phyloP scores from a whole-genome alignment of 352 stramenopile species.

The Phytopythium litorale region DNA sequence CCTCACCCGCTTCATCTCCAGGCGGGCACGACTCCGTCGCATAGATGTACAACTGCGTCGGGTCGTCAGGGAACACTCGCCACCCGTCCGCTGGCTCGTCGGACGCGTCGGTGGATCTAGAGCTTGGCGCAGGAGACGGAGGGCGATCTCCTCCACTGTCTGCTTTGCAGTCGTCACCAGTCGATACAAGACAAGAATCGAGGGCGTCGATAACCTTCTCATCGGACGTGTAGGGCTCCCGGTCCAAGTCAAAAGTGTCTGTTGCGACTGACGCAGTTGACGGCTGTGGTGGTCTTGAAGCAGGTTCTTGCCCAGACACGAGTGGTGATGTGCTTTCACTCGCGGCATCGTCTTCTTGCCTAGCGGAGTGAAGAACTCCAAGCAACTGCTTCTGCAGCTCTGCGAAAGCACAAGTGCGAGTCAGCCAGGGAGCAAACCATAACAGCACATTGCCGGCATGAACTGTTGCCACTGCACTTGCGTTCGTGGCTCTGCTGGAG shows the following conservation, averaged over 20 bases:
- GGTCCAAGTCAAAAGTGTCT: neutral
- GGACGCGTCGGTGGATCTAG: neutral
- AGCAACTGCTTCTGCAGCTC: slow-evolving; percentile 6
- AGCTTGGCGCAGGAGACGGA: neutral
- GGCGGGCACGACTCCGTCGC: slow-evolving; percentile 5
- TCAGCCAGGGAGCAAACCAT: neutral
- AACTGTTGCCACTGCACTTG: slow-evolving; percentile 2
- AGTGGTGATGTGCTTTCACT: neutral
- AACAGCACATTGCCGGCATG: neutral
- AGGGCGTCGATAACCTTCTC: neutral
- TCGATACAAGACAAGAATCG: neutral
- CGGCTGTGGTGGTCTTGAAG: too few relatives aligned
- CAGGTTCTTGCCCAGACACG: too few relatives aligned
- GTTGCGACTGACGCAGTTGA: neutral
- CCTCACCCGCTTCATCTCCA: neutral
- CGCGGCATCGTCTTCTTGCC: neutral
- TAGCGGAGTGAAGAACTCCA: neutral
- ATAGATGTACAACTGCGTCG: slow-evolving; percentile 3
- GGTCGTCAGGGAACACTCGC: slow-evolving; percentile 4
- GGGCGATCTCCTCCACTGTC: neutral
- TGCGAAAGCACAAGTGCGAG: neutral
- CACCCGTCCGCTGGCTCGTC: slow-evolving; percentile 3
- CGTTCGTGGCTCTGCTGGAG: slow-evolving; percentile 15
- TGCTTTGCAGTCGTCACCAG: neutral
- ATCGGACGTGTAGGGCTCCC: neutral